Conservation (phyloP, 495 filamentous ascomycete species). For the Penicillium fimorum region DNA sequence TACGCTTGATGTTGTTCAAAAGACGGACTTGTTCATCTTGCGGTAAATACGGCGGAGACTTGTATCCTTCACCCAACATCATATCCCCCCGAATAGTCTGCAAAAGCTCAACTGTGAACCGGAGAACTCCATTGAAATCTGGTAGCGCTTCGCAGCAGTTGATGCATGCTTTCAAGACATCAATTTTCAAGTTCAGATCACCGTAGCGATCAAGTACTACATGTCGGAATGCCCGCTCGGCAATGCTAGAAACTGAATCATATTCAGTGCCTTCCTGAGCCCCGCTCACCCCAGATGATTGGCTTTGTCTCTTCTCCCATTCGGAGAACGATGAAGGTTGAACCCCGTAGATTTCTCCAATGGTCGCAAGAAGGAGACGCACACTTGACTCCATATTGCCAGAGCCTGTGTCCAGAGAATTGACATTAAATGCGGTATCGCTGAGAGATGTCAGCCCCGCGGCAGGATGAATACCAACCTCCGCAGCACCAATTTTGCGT, state of each 20-base stretch:
- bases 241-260: slow-evolving; percentile 44
- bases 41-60: slow-evolving; percentile 59
- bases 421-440: slow-evolving; percentile 52
- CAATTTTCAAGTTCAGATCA: slow-evolving; percentile 67
- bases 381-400: slow-evolving; percentile 76
- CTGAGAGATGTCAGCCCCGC: slow-evolving; percentile 71
- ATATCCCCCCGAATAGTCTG: slow-evolving; percentile 73
- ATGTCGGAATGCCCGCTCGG: slow-evolving; percentile 45
- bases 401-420: slow-evolving; percentile 69
- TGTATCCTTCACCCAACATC: slow-evolving; percentile 54
- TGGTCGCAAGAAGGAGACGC: slow-evolving; percentile 52
- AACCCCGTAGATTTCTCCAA: slow-evolving; percentile 52
- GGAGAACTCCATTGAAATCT: slow-evolving; percentile 83
- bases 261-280: slow-evolving; percentile 28
- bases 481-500: slow-evolving; percentile 85
- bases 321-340: slow-evolving; percentile 42
- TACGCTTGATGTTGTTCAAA: slow-evolving; percentile 78
- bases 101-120: slow-evolving; percentile 79
- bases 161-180: slow-evolving; percentile 80
- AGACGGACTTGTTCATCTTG: slow-evolving; percentile 83
- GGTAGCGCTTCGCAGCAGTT: slow-evolving; percentile 91
- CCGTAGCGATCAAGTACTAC: slow-evolving; percentile 42
- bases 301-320: slow-evolving; percentile 32
- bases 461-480: slow-evolving; percentile 91
- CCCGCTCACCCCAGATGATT: slow-evolving; percentile 17